These are phyloP conservation scores for Ophiostoma sp. DNA, from an alignment of 2,329 filamentous ascomycete species.

Conservation along the genomic window DNA sequence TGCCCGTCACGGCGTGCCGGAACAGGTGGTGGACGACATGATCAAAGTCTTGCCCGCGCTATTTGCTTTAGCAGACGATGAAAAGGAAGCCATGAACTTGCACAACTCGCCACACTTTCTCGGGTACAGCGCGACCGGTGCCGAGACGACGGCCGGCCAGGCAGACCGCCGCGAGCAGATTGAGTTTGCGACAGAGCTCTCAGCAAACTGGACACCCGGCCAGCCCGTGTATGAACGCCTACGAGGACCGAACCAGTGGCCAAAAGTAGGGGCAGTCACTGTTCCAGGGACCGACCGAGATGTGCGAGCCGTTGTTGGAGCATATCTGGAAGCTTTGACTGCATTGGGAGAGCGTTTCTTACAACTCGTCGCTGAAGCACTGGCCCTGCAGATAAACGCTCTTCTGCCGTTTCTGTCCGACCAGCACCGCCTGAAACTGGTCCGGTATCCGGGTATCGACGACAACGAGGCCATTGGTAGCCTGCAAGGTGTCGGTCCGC, in stretches of 20 bases:
- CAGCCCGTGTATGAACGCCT: slow-evolving; percentile 45
- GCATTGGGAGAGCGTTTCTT: slow-evolving; percentile 55
- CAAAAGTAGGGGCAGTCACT: slow-evolving; percentile 6
- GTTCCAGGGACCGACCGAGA: neutral
- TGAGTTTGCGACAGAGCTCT: slow-evolving; percentile 59
- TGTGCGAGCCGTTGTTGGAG: slow-evolving; percentile 42
- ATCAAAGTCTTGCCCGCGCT: slow-evolving; percentile 44
- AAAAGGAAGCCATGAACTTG: slow-evolving; percentile 46
- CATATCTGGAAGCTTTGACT: slow-evolving; percentile 55
- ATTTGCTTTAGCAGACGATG: slow-evolving; percentile 42
- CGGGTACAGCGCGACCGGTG: slow-evolving; percentile 57
- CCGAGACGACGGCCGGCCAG: slow-evolving; percentile 56
- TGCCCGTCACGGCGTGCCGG: slow-evolving; percentile 49
- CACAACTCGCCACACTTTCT: slow-evolving; percentile 61
- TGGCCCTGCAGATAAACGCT: slow-evolving; percentile 48
- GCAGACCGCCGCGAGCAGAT: slow-evolving; percentile 59
- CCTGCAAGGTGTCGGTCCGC: slow-evolving; percentile 59
- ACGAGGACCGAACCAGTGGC: slow-evolving; percentile 45
- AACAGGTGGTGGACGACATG: slow-evolving; percentile 40
- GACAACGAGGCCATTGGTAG: neutral
- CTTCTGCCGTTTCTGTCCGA: slow-evolving; percentile 56
- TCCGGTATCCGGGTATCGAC: slow-evolving; percentile 49
- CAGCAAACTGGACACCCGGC: slow-evolving; percentile 36
- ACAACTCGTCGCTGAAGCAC: slow-evolving; percentile 56
- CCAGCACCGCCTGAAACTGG: slow-evolving; percentile 61